A percentile compares a stretch with the other conserved stretches of the same genome.
Evolutionary conservation across 176 grass and related monocot genomes (phyloP).

Genomic region (Zoysia japonica): DNA sequence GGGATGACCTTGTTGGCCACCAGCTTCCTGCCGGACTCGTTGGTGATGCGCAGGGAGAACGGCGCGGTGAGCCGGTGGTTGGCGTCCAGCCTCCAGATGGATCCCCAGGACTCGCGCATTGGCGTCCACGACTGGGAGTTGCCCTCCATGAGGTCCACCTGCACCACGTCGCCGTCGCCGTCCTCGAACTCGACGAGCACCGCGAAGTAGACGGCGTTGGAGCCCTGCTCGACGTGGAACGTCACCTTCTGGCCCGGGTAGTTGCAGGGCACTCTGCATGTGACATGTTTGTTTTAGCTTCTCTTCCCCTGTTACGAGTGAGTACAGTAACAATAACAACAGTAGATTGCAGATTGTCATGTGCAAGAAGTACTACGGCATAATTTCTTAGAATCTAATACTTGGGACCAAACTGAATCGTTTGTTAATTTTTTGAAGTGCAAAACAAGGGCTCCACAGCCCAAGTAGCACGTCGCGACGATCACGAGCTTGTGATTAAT

Average conservation of each 20-base stretch:
- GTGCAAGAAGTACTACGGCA: background rate
- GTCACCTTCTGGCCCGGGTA: slow-evolving; percentile 38
- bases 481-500: slow-evolving; percentile 10
- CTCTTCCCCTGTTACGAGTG: background rate
- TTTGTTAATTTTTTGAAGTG: background rate
- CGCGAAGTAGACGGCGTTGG: slow-evolving; percentile 65
- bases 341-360: background rate
- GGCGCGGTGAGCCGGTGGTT: slow-evolving; percentile 45
- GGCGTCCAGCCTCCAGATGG: slow-evolving; percentile 61
- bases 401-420: slow-evolving; percentile 18
- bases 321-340: background rate
- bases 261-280: slow-evolving; percentile 56
- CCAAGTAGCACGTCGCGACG: background rate
- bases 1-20: slow-evolving; percentile 61
- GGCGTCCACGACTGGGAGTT: slow-evolving; percentile 51
- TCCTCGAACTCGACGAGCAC: slow-evolving; percentile 61
- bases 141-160: slow-evolving; percentile 63
- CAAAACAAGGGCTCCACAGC: slow-evolving; percentile 1
- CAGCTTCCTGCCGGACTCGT: slow-evolving; percentile 38
- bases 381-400: slow-evolving; percentile 24
- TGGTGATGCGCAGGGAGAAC: slow-evolving; percentile 58
- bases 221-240: slow-evolving; percentile 78
- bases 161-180: slow-evolving; percentile 56
- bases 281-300: background rate
- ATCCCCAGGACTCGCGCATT: slow-evolving; percentile 59